A percentile compares a stretch with the other conserved stretches of the same genome.
These are phyloP conservation scores for Medicago truncatula DNA, from an alignment of 306 rosid species.

Conservation along the genomic window MtrunA17r5.0-ANR NC_053049.1:48583001-48583500, in stretches of 20 bases:
- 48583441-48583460: too few relatives aligned
- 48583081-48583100: too few relatives aligned
- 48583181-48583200: background rate
- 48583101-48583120: too few relatives aligned
- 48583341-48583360: too few relatives aligned
- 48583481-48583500: too few relatives aligned
- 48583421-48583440: too few relatives aligned
- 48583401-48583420: too few relatives aligned
- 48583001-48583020: constrained; percentile 5
- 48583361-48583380: too few relatives aligned
- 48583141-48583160: background rate
- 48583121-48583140: background rate
- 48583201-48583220: background rate
- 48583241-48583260: background rate
- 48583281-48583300: background rate
- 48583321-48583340: background rate
- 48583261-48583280: background rate
- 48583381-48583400: too few relatives aligned
- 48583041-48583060: background rate
- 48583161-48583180: background rate
- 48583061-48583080: background rate
- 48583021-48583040: background rate
- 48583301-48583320: background rate
- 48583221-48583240: background rate
- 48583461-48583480: too few relatives aligned